A percentile compares a stretch with the other conserved stretches of the same genome.
These are phyloP conservation scores for Lasiosphaeriaceae sp. DNA, from an alignment of 495 filamentous ascomycete species.

Conservation along the genomic window DNA sequence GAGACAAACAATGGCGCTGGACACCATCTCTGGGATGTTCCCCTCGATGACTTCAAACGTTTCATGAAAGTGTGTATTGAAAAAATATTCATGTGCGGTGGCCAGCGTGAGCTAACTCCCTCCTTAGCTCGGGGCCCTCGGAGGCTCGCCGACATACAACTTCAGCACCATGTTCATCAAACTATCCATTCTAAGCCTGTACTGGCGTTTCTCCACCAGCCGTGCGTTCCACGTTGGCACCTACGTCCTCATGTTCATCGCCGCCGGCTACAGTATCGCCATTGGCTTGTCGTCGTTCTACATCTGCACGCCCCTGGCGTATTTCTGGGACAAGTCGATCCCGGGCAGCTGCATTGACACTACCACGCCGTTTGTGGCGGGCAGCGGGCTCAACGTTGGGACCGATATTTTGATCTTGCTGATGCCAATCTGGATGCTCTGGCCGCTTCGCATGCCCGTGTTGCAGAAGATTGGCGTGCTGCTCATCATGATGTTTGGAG, in stretches of 20 bases:
- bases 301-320: conserved; percentile 22
- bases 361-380: conserved; percentile 9
- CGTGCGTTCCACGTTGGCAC: conserved; percentile 18
- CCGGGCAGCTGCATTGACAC: conserved; percentile 16
- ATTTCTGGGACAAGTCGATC: conserved; percentile 22
- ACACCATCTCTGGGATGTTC: conserved; percentile 9
- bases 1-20: conserved; percentile 8
- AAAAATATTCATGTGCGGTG: too few relatives aligned
- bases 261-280: conserved; percentile 20
- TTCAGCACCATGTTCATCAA: conserved; percentile 31
- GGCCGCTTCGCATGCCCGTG: conserved; percentile 10
- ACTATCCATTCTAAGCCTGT: conserved; percentile 28
- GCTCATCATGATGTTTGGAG: conserved; percentile 27
- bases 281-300: conserved; percentile 20
- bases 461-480: conserved; percentile 22
- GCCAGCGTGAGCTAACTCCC: background rate
- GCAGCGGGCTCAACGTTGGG: conserved; percentile 16
- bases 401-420: conserved; percentile 22
- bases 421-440: conserved; percentile 23
- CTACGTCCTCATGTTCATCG: conserved; percentile 22
- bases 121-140: conserved; percentile 17
- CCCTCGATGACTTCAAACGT: background rate
- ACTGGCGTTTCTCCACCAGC: conserved; percentile 23
- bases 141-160: conserved; percentile 20
- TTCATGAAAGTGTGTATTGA: conserved; percentile 4